phyloP scores from a whole-genome alignment of 2,329 filamentous ascomycete species.

The Laburnicola sp. region DNA sequence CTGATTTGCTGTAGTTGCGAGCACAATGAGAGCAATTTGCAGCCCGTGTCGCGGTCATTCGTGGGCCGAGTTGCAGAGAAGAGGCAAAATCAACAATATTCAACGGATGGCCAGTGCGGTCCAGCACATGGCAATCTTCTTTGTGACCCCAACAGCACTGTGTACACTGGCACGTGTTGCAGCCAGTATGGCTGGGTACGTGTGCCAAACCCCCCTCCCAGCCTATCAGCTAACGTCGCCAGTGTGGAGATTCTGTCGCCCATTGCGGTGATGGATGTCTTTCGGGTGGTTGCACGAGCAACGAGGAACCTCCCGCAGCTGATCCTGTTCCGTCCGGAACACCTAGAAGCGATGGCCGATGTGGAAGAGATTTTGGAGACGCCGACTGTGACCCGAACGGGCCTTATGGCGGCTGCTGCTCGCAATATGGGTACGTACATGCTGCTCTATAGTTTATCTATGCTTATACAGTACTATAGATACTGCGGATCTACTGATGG shows the following conservation, averaged over 20 bases:
- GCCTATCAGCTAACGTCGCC: slow-evolving; percentile 10
- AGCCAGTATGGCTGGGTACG: slow-evolving; percentile 46
- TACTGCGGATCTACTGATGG: slow-evolving; percentile 41
- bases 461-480: slow-evolving; percentile 20
- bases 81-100: slow-evolving; percentile 39
- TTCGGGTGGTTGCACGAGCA: slow-evolving; percentile 37
- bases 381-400: slow-evolving; percentile 47
- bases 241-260: slow-evolving; percentile 50
- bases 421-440: slow-evolving; percentile 26
- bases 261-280: slow-evolving; percentile 45
- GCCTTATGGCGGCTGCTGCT: slow-evolving; percentile 47
- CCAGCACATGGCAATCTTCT: slow-evolving; percentile 45
- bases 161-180: slow-evolving; percentile 53
- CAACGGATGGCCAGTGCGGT: slow-evolving; percentile 47
- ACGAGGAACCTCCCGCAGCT: slow-evolving; percentile 8
- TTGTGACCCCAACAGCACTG: slow-evolving; percentile 50
- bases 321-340: slow-evolving; percentile 12
- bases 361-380: slow-evolving; percentile 46
- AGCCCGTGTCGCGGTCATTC: slow-evolving; percentile 33
- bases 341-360: slow-evolving; percentile 44
- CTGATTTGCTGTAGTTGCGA: slow-evolving; percentile 20
- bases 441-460: background rate
- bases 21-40: slow-evolving; percentile 22
- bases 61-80: slow-evolving; percentile 30
- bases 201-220: background rate